Evolutionary conservation across 495 filamentous ascomycete genomes (phyloP), one percentile per base, ranked within the genome.

Genomic region (Aspergillus nidulans): DNA sequence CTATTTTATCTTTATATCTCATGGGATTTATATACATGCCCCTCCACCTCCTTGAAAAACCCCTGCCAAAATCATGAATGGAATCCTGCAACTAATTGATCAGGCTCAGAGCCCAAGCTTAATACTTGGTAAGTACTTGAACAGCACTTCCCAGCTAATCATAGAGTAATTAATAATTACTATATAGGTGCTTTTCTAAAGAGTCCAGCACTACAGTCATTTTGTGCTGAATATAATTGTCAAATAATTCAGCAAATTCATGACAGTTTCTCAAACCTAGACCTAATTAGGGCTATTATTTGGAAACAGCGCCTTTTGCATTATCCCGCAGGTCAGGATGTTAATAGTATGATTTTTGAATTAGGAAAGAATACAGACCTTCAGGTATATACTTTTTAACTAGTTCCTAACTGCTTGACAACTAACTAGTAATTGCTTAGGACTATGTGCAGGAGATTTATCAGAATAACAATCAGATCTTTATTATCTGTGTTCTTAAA

Each of bases 1-100:
- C 2, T 57, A 40, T 53, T 28, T 57, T 2, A 2, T 52, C 6
- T 57, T 57, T 57, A 52, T 42, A 26, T 57, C 55, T 1, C 49
- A 41, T 18, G 55, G 55, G 1, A 30, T 48, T 8, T 43, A 57
- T 52, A 30, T 41, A 24, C 42, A 57, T 48, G 41, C 52, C 13
- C 52, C 52, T 10, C 52, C 52, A 1, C 52, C 44, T 1, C 52
- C 52, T 36, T 18, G 9, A 6, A 57, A 53, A 18, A 12, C 55
- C 34, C 49, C 55, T 30, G 41, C 46, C 28, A 5, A 20, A 23
- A 57, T 57, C 16, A 23, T 48, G 13, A 10, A 47, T 3, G 32
- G 49, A 23, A 21, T 57, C 5, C 46, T n/a, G 20, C 2, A 47
- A 44, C n/a, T 24, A 24, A 44, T 44, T 12, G 6, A 24, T 15